Base-by-base conservation (phyloP, 768 basidiomycete species). In the Leccinellum luteum region DNA sequence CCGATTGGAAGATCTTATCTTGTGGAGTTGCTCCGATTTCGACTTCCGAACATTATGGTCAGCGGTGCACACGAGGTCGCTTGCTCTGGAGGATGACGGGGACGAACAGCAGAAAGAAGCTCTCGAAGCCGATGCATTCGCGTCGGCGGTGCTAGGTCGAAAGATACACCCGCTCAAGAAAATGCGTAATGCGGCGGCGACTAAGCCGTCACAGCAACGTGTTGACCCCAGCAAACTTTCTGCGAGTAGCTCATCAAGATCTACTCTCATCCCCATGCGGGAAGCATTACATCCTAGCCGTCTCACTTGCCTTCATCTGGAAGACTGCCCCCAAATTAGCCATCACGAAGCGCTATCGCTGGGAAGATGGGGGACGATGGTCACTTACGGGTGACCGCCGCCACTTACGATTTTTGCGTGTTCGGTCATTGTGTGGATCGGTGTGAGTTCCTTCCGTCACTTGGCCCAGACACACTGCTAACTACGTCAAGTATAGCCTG, bases 21-120 rank as follows among this genome's bases (percentile, higher is more conserved):
- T 84, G 56, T 82, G 79, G 82, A 74, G 74, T 48, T 84, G 82
- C 64, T 60, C 69, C 51, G 79, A 82, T 64, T 66, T 82, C 56
- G 66, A 73, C 32, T 71, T 78, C 28, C 60, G 51, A 34, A 67
- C 68, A 41, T 64, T 82, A 54, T 70, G 73, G 53, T 73, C 63
- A 14, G 65, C 78, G 25, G 74, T 81, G 52, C 61, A 66, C 23
- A 69, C 75, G 45, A 71, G 80, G 57, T 64, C 64, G 23, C 51
- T 60, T 9, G 52, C 52, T 23, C 49, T 59, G 13, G 60, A 59
- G 2, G 53, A 61, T 35, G 63, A 58, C 35, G 56, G 52, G 44
- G 55, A 69, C 52, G 59, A 58, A 44, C 60, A 56, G 14, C 45
- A 45, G 10, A 34, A 58, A 27, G 66, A 58, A 31, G 31, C 49